Evolutionary conservation across 1,284 basidiomycete genomes (phyloP).

Genomic region (Cryptococcus sp.): DNA sequence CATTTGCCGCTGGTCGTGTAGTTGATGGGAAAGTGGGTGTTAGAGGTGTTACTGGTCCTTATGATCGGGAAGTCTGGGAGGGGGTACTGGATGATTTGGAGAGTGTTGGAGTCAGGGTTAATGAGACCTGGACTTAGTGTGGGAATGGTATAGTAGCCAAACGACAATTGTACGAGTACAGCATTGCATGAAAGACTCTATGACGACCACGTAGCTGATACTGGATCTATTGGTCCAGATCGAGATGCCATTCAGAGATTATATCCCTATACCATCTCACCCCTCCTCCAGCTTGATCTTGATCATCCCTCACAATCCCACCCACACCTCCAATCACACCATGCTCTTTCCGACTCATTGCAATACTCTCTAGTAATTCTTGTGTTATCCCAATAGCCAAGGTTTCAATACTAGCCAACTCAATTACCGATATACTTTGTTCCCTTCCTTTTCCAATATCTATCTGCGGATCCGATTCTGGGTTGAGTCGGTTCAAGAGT

Average conservation of each 20-base stretch:
- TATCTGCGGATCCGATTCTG: slow-evolving; percentile 17
- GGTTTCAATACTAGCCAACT: slow-evolving; percentile 64
- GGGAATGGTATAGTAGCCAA: too few species aligned
- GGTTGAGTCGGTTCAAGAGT: slow-evolving; percentile 56
- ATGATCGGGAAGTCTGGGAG: slow-evolving; percentile 57
- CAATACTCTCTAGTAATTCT: slow-evolving; percentile 70
- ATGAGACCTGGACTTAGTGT: slow-evolving; percentile 58
- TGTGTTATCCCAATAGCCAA: slow-evolving; percentile 65
- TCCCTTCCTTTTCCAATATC: not conserved
- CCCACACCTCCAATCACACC: slow-evolving; percentile 1
- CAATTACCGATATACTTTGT: slow-evolving; percentile 48
- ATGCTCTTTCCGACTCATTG: slow-evolving; percentile 41
- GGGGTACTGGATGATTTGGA: slow-evolving; percentile 61
- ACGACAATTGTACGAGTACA: too few species aligned
- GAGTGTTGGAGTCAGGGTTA: slow-evolving; percentile 62
- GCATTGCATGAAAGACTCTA: too few species aligned
- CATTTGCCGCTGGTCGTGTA: slow-evolving; percentile 68
- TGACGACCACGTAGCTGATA: not conserved
- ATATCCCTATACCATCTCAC: slow-evolving; percentile 66
- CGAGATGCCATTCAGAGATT: slow-evolving; percentile 53
- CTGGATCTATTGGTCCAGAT: not conserved
- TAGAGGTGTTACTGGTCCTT: slow-evolving; percentile 66
- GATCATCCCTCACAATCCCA: slow-evolving; percentile 64
- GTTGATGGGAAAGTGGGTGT: slow-evolving; percentile 62
- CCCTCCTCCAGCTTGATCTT: slow-evolving; percentile 58